Base-by-base conservation (phyloP, 2,329 filamentous ascomycete genomes). In the Alternaria hordeiaustralica region DNA sequence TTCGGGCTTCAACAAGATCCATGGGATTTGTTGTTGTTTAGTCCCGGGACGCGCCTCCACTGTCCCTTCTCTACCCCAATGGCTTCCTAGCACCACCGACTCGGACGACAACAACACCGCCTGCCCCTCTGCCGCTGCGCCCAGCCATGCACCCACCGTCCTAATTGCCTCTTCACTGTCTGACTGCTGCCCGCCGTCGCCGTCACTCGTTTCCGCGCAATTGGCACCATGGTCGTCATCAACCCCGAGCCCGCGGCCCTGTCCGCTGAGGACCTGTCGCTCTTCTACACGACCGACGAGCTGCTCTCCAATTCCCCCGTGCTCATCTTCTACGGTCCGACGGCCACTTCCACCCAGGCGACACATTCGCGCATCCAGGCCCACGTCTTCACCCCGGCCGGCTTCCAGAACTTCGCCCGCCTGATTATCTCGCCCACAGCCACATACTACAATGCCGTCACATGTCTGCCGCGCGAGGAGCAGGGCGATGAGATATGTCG, bases 401-500 rank as follows among this genome's bases (percentile, higher is more conserved):
- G 96, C 70, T 91, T 96, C 72, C 91, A 93, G 76, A 95, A 92
- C 71, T 99, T 95, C 78, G 90, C 92, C 64, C 93, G 95, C 74
- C 89, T 99, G 71, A 97, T 95, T 64, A 90, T 98, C 69, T 96
- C 95, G 23, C 96, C 96, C 47, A 96, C 92, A 75, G 97, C 95
- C 50, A 89, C 93, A 55, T 91, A 96, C 75, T 98, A 98, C 81
- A 88, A 89, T 70, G 95, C 94, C 58, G 96, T 99, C 79, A 90
- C 92, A 78, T 89, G 94, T 78, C 87, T 99, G 46, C 94, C 96
- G 45, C 91, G 94, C 77, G 95, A 97, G 78, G 94, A 94, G 80
- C 96, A 98, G 83, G 95, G 95, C 74, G 95, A 98, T 79, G 95
- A 98, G 80, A 86, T 97, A 68, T 96, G 92, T 81, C 90, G 96